Evolutionary conservation across 2,329 filamentous ascomycete genomes (phyloP), one percentile per base, ranked within the genome.

Genomic region (Escovopsis weberi): DNA sequence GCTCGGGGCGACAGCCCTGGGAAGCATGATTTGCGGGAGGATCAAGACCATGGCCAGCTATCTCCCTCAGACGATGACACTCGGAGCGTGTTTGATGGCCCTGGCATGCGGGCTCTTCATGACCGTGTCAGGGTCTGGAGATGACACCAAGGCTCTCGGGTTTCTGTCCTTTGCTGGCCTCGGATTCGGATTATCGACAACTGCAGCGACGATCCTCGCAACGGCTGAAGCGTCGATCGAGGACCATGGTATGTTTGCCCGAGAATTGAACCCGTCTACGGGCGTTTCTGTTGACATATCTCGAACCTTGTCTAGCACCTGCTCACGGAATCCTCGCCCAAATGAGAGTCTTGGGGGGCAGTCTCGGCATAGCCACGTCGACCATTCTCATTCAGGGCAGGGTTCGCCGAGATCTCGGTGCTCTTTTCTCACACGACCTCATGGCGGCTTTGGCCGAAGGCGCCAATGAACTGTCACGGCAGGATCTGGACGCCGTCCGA

Each of bases 241-340:
- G 28, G 66, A 74, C 28, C 66, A 68, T 46, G 69, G 69, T 71
- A 54, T 49, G 60, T 9, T 30, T 8, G 28, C 36, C 23, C 18
- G n/a, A 30, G 26, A 33, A 26, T n/a, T 7, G 6, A 9, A 6
- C 4, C 7, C n/a, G 28, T 48, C 56, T 38, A 58, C 42, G 19
- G 34, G 12, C 11, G 3, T 2, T 2, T 3, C 9, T 9, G 5
- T n/a, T 8, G 38, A 39, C 38, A 26, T 4, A 3, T 28, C 34
- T 15, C 8, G 15, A 12, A 7, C 28, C 12, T 36, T n/a, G n/a
- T 15, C 36, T 36, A 73, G 70, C 70, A 11, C 58, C 68, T 10
- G 68, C 70, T 0, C 72, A 75, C 48, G 72, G 69, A 1, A 66
- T 75, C 34, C 51, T 74, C 11, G 66, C 70, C 0, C 70, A 75